Percentiles rank a stretch among this genome's conserved stretches.
Evolutionary conservation across 2,329 filamentous ascomycete species (phyloP).

Genomic region (Xylariaceae sp.): DNA sequence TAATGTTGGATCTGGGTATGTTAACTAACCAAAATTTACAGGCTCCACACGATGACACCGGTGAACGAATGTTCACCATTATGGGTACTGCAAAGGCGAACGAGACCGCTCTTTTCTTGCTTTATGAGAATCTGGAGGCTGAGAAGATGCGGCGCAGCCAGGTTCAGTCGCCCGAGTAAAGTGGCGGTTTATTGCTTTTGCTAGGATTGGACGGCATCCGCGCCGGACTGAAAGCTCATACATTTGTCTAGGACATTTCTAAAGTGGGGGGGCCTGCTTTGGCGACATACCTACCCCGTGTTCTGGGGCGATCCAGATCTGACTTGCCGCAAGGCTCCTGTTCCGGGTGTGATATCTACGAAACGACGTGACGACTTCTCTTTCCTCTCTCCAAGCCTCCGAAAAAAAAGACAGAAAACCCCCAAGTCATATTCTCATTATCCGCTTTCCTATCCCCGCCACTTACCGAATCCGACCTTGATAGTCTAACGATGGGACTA

Average conservation of each 20-base stretch:
- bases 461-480: slow-evolving; percentile 23
- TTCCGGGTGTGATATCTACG: slow-evolving; percentile 40
- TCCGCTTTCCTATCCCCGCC: slow-evolving; percentile 29
- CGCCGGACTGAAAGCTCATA: slow-evolving; percentile 31
- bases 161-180: slow-evolving; percentile 52
- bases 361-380: slow-evolving; percentile 40
- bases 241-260: slow-evolving; percentile 35
- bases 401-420: slow-evolving; percentile 24
- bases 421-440: slow-evolving; percentile 24
- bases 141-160: slow-evolving; percentile 98
- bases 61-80: slow-evolving; percentile 99
- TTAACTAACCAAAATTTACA: slow-evolving; percentile 29
- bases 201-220: slow-evolving; percentile 22
- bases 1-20: neutral
- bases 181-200: slow-evolving; percentile 1
- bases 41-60: slow-evolving; percentile 92
- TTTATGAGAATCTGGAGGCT: slow-evolving; percentile 98
- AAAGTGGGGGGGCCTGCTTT: slow-evolving; percentile 44
- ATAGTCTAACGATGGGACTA: slow-evolving; percentile 22
- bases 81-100: slow-evolving; percentile 92
- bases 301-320: slow-evolving; percentile 51
- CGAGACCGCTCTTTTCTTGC: slow-evolving; percentile 88
- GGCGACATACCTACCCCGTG: slow-evolving; percentile 42
- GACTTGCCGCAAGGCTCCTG: slow-evolving; percentile 57
- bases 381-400: slow-evolving; percentile 23